Evolutionary conservation across 139 green algal species (phyloP), one percentile per base, ranked within the genome.

Genomic region (Tetradesmus lagerheimii): DNA sequence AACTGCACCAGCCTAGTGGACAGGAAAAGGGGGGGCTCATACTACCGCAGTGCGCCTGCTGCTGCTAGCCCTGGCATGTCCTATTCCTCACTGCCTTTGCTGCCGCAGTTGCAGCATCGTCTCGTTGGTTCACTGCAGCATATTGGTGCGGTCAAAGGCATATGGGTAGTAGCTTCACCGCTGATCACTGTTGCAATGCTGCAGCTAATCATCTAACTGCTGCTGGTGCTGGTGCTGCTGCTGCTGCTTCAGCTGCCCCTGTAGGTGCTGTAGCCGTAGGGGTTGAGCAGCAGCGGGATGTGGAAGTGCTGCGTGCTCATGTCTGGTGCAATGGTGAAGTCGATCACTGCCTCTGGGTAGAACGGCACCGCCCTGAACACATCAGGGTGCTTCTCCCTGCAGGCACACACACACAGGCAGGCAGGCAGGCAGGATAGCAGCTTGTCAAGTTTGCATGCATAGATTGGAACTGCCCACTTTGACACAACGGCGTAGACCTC

Each of bases 181-280:
- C n/a, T n/a, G n/a, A n/a, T n/a, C n/a, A 16, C 66, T 78, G 66
- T 16, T 34, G 62, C 62, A 9, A n/a, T 74, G 62, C 62, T 74
- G 62, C 62, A n/a, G 25, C 29, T 74, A 16, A 14, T 74, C 15
- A n/a, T n/a, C 62, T 23, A 14, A 38, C 29, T 15, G 66, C 66
- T 34, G 29, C 11, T 6, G 6, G 50, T 41, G 5, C 29, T 5
- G 1, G 0, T 38, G 18, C 23, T 64, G 27, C 39, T 29, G 79
- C 79, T 45, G 41, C 84, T 38, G 8, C 31, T 27, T 98, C 86
- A 99, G 87, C 95, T 98, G 80, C 97, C 97, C 4, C 97, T 89
- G 93, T 99, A 99, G 2, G 97, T 99, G 50, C 90, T 96, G 94
- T 98, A 99, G n/a, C 97, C 97, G 89, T 97, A 99, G 2, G 97